Base-by-base conservation (phyloP, 345 rosid species). In the Reutealis trisperma region DNA sequence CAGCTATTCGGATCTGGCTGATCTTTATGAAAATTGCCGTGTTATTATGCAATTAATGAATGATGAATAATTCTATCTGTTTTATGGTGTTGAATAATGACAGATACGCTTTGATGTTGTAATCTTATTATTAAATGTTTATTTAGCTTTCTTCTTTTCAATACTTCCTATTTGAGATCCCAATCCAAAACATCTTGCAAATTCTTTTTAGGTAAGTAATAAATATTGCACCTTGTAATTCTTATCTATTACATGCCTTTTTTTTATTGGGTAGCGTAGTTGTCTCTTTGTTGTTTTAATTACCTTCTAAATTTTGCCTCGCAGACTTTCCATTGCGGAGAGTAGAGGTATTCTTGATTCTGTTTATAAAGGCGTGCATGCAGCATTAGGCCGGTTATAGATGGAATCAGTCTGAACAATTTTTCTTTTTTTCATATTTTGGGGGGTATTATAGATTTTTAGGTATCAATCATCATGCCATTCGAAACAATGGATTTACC, bases 401-500 rank as follows among this genome's bases (percentile, higher is more conserved):
- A n/a, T 45, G 45, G 45, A 63, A 6, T 10, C 55, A 18, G 21
- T 41, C 32, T 27, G 14, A 15, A 14, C 13, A 45, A 45, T 45
- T 7, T 27, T n/a, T n/a, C 15, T 30, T 27, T 69, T 42, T 30
- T n/a, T n/a, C 18, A n/a, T 21, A 59, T 42, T 30, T 2, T 18
- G 44, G 16, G 61, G 44, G 16, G 61, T 49, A 22, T 61, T 49
- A 41, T 32, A 52, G 71, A 51, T 65, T 61, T 70, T 59, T 49
- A 62, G 68, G 19, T 44, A 49, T 62, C 64, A 63, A 60, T 67
- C 75, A 75, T 61, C 80, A 84, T 84, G 84, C 89, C 86, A 18
- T 80, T 79, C 51, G 84, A 81, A 60, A 37, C 79, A 62, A 84
- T 81, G 81, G 82, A 86, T 71, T 73, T 73, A 24, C 77, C 82